Conservation (phyloP, 495 filamentous ascomycete genomes). For the Annulohypoxylon bovei region DNA sequence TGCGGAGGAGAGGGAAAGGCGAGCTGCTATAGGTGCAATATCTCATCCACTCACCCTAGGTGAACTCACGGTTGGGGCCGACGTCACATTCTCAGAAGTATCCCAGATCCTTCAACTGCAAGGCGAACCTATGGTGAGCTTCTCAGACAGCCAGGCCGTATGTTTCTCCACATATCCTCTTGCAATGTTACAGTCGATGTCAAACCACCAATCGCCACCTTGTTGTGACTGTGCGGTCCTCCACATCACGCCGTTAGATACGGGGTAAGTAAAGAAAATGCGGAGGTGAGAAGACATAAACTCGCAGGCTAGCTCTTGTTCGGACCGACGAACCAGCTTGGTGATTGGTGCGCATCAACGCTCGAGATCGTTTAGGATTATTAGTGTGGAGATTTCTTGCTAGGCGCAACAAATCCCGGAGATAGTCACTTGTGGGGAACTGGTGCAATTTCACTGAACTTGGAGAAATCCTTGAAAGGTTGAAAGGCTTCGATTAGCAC, state of each 20-base stretch:
- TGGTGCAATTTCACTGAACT: slow-evolving; percentile 24
- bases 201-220: slow-evolving; percentile 31
- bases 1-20: slow-evolving; percentile 11
- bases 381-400: slow-evolving; percentile 15
- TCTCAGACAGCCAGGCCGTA: slow-evolving; percentile 15
- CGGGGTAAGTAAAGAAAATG: slow-evolving; percentile 27
- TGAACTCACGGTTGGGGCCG: slow-evolving; percentile 27
- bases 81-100: slow-evolving; percentile 31
- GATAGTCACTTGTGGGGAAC: slow-evolving; percentile 28
- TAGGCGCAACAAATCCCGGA: slow-evolving; percentile 25
- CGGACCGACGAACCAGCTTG: slow-evolving; percentile 30
- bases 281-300: slow-evolving; percentile 23
- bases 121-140: slow-evolving; percentile 17
- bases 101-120: slow-evolving; percentile 31
- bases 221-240: slow-evolving; percentile 15
- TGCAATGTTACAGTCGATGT: slow-evolving; percentile 24
- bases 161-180: slow-evolving; percentile 24
- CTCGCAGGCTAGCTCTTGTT: slow-evolving; percentile 15
- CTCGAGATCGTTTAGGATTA: slow-evolving; percentile 25
- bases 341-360: slow-evolving; percentile 34
- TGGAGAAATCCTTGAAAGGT: slow-evolving; percentile 5
- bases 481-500: slow-evolving; percentile 1
- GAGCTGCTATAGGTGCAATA: slow-evolving; percentile 47
- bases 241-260: slow-evolving; percentile 27
- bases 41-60: slow-evolving; percentile 33